Conservation (phyloP, 345 rosid species). For the Lumnitzera racemosa region DNA sequence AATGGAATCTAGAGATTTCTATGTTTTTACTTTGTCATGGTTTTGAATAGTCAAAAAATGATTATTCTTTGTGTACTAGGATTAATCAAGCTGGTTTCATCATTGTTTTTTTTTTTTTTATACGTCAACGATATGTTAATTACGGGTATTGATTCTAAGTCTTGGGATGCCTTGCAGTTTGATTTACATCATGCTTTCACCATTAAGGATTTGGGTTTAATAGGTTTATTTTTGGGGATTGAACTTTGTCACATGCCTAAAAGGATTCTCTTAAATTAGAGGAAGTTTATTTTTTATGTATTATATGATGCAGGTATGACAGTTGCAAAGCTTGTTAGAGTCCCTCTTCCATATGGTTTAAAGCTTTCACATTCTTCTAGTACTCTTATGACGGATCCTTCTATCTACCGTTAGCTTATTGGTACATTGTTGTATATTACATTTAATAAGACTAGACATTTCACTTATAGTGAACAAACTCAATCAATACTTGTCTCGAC, state of each 20-base stretch:
- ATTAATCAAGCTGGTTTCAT: no score
- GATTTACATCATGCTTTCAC: background rate
- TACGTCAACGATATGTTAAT: no score
- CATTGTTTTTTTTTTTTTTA: no score
- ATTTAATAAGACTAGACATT: background rate
- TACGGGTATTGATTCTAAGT: background rate
- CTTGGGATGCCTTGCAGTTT: background rate
- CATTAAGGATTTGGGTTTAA: background rate
- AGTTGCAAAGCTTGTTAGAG: no score
- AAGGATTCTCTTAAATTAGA: no score
- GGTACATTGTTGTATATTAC: background rate
- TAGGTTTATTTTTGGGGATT: background rate
- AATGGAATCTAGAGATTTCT: no score
- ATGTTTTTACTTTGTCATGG: no score
- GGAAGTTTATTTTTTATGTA: no score
- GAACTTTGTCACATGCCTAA: background rate
- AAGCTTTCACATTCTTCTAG: no score
- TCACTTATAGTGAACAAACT: background rate
- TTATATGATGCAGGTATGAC: background rate
- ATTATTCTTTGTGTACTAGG: no score
- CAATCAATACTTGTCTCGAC: background rate
- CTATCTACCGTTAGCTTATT: background rate
- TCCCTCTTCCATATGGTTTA: no score
- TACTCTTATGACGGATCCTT: background rate
- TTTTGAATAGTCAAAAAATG: no score